Conservation (phyloP, 2,329 filamentous ascomycete genomes). For the Claviceps sp. region DNA sequence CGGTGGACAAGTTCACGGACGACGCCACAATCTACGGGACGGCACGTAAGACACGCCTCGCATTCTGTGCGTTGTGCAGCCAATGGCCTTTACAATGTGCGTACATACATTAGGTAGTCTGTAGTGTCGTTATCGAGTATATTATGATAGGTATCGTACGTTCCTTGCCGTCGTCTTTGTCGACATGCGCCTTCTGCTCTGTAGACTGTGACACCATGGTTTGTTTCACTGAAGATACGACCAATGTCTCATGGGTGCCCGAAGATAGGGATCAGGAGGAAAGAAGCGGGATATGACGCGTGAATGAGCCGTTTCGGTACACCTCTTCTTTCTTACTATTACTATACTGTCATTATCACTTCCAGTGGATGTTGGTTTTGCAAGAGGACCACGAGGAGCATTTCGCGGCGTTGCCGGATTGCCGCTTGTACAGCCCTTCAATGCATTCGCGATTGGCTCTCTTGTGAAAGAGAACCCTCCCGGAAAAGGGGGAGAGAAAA, state of each 20-base stretch:
- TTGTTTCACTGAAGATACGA: background rate
- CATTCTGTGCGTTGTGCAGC: background rate
- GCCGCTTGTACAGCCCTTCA: too few relatives aligned
- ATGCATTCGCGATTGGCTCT: too few relatives aligned
- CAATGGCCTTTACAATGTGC: too few relatives aligned
- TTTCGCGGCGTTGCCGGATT: too few relatives aligned
- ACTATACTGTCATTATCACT: background rate
- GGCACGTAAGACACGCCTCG: background rate
- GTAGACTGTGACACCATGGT: background rate
- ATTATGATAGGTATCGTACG: too few relatives aligned
- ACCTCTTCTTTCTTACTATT: background rate
- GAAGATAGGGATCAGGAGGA: background rate
- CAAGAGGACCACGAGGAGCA: too few relatives aligned
- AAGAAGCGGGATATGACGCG: background rate
- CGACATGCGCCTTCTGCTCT: background rate
- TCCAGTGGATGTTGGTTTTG: background rate
- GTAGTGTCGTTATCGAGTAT: too few relatives aligned
- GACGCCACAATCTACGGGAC: background rate
- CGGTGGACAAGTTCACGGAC: background rate
- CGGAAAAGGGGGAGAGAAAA: too few relatives aligned
- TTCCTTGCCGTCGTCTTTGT: too few relatives aligned
- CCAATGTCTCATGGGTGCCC: background rate
- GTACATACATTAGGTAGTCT: too few relatives aligned
- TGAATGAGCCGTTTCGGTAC: background rate
- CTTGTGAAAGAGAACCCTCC: too few relatives aligned